Percentiles rank a stretch among this genome's conserved stretches.
Evolutionary conservation across 2,329 filamentous ascomycete species (phyloP).

Genomic region (Fusarium nurragi): DNA sequence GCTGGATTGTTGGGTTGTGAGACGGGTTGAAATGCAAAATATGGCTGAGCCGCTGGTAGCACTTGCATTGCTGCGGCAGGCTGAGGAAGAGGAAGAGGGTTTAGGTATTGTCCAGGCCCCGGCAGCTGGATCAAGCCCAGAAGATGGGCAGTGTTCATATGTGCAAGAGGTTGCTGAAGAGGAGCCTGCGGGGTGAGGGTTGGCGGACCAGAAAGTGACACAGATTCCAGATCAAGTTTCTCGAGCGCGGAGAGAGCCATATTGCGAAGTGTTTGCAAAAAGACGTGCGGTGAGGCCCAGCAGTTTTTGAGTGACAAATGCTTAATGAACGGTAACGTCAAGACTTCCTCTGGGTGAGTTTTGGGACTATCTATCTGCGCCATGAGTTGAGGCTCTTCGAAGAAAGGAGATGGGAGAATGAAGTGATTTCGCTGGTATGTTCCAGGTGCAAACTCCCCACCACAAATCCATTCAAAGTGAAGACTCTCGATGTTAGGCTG

Average conservation of each 20-base stretch:
- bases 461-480: constrained; percentile 72
- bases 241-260: constrained; percentile 60
- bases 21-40: not conserved
- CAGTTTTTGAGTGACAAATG: constrained; percentile 73
- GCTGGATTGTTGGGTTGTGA: not conserved
- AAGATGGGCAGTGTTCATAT: constrained; percentile 20
- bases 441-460: constrained; percentile 73
- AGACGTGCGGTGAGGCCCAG: constrained; percentile 69
- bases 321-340: constrained; percentile 65
- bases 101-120: not conserved
- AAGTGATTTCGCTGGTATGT: constrained; percentile 69
- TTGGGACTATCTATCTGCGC: constrained; percentile 44
- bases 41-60: constrained; percentile 1
- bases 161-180: constrained; percentile 32
- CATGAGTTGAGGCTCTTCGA: constrained; percentile 49
- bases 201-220: constrained; percentile 67
- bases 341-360: constrained; percentile 49
- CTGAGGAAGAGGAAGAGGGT: not conserved
- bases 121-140: constrained; percentile 31
- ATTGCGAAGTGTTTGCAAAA: constrained; percentile 60
- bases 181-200: constrained; percentile 41
- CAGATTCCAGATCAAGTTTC: constrained; percentile 68
- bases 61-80: not conserved
- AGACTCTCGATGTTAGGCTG: constrained; percentile 64
- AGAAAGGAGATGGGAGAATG: constrained; percentile 69